These are phyloP conservation scores for Zygosaccharomyces siamensis DNA, from an alignment of 805 yeast species.

Conservation along the genomic window DNA sequence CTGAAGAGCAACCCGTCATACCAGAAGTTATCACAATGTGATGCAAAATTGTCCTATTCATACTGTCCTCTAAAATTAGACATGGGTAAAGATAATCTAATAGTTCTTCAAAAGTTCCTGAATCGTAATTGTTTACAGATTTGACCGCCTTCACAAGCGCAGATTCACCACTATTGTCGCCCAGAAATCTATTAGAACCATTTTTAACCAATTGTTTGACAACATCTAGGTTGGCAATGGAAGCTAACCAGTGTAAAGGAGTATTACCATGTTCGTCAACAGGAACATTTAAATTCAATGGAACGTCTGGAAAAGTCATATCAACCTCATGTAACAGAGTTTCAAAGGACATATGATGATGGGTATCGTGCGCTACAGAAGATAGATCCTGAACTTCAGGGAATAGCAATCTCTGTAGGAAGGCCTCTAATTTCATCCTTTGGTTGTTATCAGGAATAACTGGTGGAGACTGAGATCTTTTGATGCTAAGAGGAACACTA, in stretches of 20 bases:
- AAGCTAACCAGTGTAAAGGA: slow-evolving; percentile 93
- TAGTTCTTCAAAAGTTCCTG: slow-evolving; percentile 64
- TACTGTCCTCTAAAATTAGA: slow-evolving; percentile 56
- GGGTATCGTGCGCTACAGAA: slow-evolving; percentile 6
- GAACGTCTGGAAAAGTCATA: slow-evolving; percentile 21
- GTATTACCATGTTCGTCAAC: slow-evolving; percentile 93
- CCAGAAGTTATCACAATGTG: slow-evolving; percentile 81
- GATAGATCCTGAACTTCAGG: slow-evolving; percentile 21
- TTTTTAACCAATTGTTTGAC: slow-evolving; percentile 62
- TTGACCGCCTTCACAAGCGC: slow-evolving; percentile 75
- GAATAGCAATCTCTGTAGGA: slow-evolving; percentile 30
- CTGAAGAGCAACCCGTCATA: slow-evolving; percentile 64
- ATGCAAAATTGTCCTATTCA: slow-evolving; percentile 78
- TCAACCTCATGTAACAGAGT: slow-evolving; percentile 25
- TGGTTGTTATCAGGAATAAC: slow-evolving; percentile 19
- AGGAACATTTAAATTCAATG: slow-evolving; percentile 67
- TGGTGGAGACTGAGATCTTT: slow-evolving; percentile 11
- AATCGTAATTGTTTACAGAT: slow-evolving; percentile 73
- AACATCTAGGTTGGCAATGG: slow-evolving; percentile 71
- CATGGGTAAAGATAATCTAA: slow-evolving; percentile 74
- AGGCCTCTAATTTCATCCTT: slow-evolving; percentile 29
- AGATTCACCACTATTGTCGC: slow-evolving; percentile 83
- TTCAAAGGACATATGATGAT: slow-evolving; percentile 18
- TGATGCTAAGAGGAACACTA: slow-evolving; percentile 12
- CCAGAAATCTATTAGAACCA: slow-evolving; percentile 58